Evolutionary conservation across 331 rosid species (phyloP).

Genomic region (Cydonia oblonga): DNA sequence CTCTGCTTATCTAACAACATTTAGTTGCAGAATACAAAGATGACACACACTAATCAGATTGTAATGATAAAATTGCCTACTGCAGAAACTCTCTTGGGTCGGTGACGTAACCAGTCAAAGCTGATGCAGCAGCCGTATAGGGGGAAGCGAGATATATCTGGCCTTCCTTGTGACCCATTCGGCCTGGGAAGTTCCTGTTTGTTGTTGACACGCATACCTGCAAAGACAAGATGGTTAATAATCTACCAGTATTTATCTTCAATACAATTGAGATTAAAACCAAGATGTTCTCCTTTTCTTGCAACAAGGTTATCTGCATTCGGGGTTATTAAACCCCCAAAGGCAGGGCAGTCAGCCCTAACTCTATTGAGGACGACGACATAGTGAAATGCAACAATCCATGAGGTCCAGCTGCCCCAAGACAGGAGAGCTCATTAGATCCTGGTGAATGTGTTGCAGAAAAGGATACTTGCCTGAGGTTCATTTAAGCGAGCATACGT

Average conservation of each 20-base stretch:
- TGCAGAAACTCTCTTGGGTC: conserved; percentile 93
- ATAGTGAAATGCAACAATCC: background rate
- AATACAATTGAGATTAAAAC: background rate
- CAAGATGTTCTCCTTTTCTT: background rate
- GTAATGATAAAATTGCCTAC: conserved; percentile 12
- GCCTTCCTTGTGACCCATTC: conserved; percentile 98
- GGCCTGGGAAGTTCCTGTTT: conserved; percentile 89
- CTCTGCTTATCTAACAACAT: background rate
- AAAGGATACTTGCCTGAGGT: conserved; percentile 50
- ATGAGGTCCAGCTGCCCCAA: background rate
- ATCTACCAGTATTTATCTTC: background rate
- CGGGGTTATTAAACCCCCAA: background rate
- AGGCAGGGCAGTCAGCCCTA: background rate
- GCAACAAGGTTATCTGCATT: background rate
- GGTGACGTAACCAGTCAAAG: conserved; percentile 86
- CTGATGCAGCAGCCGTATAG: conserved; percentile 92
- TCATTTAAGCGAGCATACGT: conserved; percentile 89
- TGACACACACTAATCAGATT: background rate
- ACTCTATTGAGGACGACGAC: background rate
- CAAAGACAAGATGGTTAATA: conserved; percentile 1
- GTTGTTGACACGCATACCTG: conserved; percentile 98
- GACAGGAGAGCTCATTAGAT: background rate
- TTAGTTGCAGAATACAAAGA: conserved; percentile 15
- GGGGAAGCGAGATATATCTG: conserved; percentile 90
- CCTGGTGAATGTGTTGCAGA: background rate